Evolutionary conservation across 352 stramenopile species (phyloP), one percentile per base, ranked within the genome.

Genomic region (Aphanomyces stellatus): DNA sequence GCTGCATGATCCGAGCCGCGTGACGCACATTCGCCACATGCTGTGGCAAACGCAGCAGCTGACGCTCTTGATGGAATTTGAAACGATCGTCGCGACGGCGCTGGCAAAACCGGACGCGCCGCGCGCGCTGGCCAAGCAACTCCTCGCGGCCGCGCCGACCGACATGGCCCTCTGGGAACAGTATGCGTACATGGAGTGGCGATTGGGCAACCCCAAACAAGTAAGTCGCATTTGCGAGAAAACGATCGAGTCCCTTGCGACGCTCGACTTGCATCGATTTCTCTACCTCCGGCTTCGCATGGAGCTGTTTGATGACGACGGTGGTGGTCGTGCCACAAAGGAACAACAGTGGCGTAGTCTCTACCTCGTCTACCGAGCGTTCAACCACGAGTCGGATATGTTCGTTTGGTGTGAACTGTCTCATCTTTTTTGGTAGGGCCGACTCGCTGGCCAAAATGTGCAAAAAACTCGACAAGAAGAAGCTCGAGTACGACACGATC

Each of bases 211-310:
- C 40, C 41, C 68, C 1, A 75, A 74, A 7, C 77, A 87, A 53
- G 69, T 80, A 19, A 62, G 65, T 33, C 80, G 81, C 11, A 79
- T 88, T 15, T 90, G 79, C 28, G 78, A 83, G 24, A 90, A 78
- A 49, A 86, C 75, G 19, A 31, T 89, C 4, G 55, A 46, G 28
- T 78, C 75, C 25, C 59, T 85, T 3, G 51, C 49, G 11, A 55
- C 31, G 13, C 19, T 62, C 17, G 53, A 62, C 15, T 19, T 11
- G 11, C 53, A 62, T 27, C 53, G 53, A 22, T 62, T 62, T 46
- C 30, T 46, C 10, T 62, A 48, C 33, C 34, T 42, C 13, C 53
- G 53, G 7, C 15, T 62, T 22, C 53, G 53, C 35, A 10, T 40
- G 24, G 30, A 46, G 53, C n/a, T 62, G 11, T 34, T 57, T 22